Evolutionary conservation across 1,284 basidiomycete genomes (phyloP), one percentile per base, ranked within the genome.

Genomic region (Rhodotorula sp.): DNA sequence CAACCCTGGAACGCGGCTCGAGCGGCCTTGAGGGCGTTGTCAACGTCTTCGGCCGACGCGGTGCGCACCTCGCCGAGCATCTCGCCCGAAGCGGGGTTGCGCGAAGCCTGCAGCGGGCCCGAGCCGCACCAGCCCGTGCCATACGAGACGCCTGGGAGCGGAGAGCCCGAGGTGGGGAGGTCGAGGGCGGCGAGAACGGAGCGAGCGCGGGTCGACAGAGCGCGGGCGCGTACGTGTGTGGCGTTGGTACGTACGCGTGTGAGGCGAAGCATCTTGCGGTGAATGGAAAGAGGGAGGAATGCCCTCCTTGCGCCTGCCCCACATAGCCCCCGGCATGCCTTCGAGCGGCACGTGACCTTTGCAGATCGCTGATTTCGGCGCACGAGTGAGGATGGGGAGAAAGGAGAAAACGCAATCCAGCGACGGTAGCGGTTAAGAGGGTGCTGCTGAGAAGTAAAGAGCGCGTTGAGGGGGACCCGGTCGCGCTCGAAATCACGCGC

Each of bases 1-100:
- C 96, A 89, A 60, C 83, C 79, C 36, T 83, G 82, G 78, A 89
- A 90, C 10, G 94, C 94, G 64, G 90, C 87, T 51, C 88, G 84
- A 17, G 89, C 85, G 74, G 86, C 88, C 62, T 84, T 84, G 67
- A 95, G 79, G 4, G 88, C 85, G 22, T 83, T 82, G 61, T 88
- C 85, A 17, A 92, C 84, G 78, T 95, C 92, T 63, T 85, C 81
- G 7, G 87, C 86, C 13, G 88, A 87, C 1, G 90, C 90, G 84
- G 89, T 74, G 17, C 65, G 65, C 3, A 81, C 78, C 4, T 70
- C 66, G 25, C 76, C 80, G 44, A 81, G 71, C 0, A 64, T 65
- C 17, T 71, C 61, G 9, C 79, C 78, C 3, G 76, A 80, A 0
- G 80, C 79, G 2, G 78, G 78, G 67, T 81, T 79, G 69, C 60